Conservation (phyloP, 2,329 filamentous ascomycete genomes). For the Colletotrichum sp. region DNA sequence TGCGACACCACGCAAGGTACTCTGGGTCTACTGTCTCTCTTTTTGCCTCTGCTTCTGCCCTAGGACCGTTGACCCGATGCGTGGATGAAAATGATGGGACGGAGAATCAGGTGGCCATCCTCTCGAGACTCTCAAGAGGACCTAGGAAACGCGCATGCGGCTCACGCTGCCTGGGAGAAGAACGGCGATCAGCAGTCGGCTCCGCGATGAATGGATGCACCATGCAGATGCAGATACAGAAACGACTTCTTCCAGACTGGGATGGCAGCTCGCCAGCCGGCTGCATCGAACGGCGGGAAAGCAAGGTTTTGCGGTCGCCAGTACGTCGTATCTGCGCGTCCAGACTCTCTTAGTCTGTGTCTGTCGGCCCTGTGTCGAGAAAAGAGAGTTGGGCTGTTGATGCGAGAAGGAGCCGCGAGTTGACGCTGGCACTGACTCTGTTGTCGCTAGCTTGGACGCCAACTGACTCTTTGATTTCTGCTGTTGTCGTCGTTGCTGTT, state of each 20-base stretch:
- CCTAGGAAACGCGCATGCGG: not conserved
- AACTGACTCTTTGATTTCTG: not conserved
- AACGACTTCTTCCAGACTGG: not conserved
- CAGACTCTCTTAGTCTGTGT: not conserved
- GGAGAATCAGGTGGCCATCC: not conserved
- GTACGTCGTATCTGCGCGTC: conserved; percentile 1
- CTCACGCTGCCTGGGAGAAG: not conserved
- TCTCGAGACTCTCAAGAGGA: not conserved
- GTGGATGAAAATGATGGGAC: not conserved
- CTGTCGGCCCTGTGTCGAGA: conserved; percentile 4
- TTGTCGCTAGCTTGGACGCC: not conserved
- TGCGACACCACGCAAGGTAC: not conserved
- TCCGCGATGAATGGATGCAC: not conserved
- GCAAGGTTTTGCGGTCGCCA: not conserved
- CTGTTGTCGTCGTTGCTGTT: not conserved
- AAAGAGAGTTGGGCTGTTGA: not conserved
- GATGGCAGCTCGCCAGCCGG: not conserved
- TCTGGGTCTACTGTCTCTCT: not conserved
- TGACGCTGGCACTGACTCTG: conserved; percentile 13
- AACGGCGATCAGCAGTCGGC: not conserved
- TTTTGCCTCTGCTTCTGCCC: not conserved
- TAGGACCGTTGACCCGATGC: not conserved
- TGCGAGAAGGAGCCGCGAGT: conserved; percentile 13
- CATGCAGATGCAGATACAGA: not conserved
- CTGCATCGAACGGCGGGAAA: not conserved